These are phyloP conservation scores for Marchantia paleacea DNA, from an alignment of 225 moss, liverwort and hornwort genomes.

Conservation along the genomic window DNA sequence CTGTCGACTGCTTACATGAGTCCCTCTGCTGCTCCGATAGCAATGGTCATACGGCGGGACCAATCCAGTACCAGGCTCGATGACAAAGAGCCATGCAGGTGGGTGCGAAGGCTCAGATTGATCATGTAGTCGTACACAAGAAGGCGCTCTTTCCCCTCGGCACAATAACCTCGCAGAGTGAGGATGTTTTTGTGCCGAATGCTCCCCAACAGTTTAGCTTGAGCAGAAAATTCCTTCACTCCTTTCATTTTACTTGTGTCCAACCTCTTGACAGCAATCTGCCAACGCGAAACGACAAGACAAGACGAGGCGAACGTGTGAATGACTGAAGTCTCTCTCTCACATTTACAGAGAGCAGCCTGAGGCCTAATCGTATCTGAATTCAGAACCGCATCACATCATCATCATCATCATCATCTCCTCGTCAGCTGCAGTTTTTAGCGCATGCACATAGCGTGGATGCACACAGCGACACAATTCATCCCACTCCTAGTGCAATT, in stretches of 20 bases:
- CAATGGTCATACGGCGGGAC: slow-evolving; percentile 41
- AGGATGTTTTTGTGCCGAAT: slow-evolving; percentile 44
- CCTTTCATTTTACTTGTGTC: slow-evolving; percentile 33
- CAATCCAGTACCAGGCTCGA: slow-evolving; percentile 27
- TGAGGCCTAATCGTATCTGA: too few species aligned
- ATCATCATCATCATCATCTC: too few species aligned
- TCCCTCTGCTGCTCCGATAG: slow-evolving; percentile 50
- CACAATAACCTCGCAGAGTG: slow-evolving; percentile 40
- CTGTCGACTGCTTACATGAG: slow-evolving; percentile 33
- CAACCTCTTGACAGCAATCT: slow-evolving; percentile 48
- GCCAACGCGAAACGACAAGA: not conserved
- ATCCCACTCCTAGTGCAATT: not conserved
- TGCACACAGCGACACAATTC: not conserved
- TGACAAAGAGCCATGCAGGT: slow-evolving; percentile 40
- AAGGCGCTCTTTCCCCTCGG: slow-evolving; percentile 40
- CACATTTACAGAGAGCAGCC: too few species aligned
- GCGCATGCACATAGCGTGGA: too few species aligned
- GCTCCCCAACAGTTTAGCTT: slow-evolving; percentile 36
- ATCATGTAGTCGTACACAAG: slow-evolving; percentile 46
- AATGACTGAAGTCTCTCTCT: not conserved
- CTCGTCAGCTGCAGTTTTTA: too few species aligned
- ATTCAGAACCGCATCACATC: too few species aligned
- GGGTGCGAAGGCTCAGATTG: slow-evolving; percentile 40
- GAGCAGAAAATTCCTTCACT: slow-evolving; percentile 29
- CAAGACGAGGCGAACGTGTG: not conserved